phyloP scores from a whole-genome alignment of 805 yeast genomes.

The Komagataella populi region DNA sequence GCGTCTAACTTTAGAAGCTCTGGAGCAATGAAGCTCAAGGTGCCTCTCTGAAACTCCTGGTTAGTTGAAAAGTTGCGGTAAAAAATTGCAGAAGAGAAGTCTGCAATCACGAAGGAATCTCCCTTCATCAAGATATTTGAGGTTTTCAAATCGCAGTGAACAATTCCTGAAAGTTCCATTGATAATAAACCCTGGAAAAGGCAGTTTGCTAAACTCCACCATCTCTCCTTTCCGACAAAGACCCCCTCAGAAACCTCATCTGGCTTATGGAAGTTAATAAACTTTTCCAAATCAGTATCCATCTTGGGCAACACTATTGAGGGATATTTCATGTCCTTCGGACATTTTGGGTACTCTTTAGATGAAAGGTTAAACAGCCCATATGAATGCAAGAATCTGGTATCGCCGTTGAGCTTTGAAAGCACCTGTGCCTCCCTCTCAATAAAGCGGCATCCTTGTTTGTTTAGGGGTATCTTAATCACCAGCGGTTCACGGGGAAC shows the following conservation, averaged over 20 bases:
- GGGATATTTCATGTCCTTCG: slow-evolving; percentile 8
- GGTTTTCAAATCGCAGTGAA: slow-evolving; percentile 36
- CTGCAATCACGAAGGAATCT: slow-evolving; percentile 25
- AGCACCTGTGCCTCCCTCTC: neutral
- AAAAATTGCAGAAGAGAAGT: slow-evolving; percentile 27
- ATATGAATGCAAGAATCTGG: slow-evolving; percentile 1
- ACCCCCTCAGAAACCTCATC: slow-evolving; percentile 4
- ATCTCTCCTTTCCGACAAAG: slow-evolving; percentile 11
- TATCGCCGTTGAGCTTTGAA: neutral
- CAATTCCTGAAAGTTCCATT: slow-evolving; percentile 14
- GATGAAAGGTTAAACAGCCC: slow-evolving; percentile 1
- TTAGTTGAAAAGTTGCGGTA: slow-evolving; percentile 5
- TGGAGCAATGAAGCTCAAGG: slow-evolving; percentile 34
- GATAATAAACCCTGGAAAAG: slow-evolving; percentile 14
- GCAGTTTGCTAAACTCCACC: slow-evolving; percentile 19
- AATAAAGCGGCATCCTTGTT: neutral
- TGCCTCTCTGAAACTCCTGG: slow-evolving; percentile 7
- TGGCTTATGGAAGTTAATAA: slow-evolving; percentile 6
- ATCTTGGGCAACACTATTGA: slow-evolving; percentile 14
- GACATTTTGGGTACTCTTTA: slow-evolving; percentile 1
- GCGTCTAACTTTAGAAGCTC: slow-evolving; percentile 19
- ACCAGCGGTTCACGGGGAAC: neutral
- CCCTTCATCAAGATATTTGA: slow-evolving; percentile 23
- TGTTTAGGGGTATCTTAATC: neutral
- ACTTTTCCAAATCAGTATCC: slow-evolving; percentile 14